phyloP scores from a whole-genome alignment of 305 asterid species.

The Fraxinus xanthoxyloides region DNA sequence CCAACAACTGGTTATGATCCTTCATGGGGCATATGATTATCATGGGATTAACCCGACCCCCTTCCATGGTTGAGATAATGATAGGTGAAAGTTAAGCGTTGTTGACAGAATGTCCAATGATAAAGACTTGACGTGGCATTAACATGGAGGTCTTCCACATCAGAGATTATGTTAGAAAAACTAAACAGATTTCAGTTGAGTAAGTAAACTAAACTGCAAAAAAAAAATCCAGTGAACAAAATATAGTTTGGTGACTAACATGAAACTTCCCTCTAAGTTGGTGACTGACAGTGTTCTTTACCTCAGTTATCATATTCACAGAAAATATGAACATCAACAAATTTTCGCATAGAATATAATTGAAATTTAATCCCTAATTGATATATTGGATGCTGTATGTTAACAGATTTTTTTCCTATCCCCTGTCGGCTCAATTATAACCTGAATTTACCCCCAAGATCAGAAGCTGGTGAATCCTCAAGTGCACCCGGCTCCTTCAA shows the following conservation, averaged over 20 bases:
- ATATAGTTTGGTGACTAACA: neutral
- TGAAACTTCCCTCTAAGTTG: neutral
- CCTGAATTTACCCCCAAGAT: slow-evolving; percentile 41
- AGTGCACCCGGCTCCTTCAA: slow-evolving; percentile 34
- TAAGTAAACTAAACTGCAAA: neutral
- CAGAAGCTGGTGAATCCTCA: slow-evolving; percentile 43
- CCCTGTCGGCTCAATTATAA: slow-evolving; percentile 34
- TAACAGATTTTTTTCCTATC: slow-evolving; percentile 47
- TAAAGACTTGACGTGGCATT: neutral
- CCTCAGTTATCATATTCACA: neutral
- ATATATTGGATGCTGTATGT: slow-evolving; percentile 26
- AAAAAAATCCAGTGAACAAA: neutral
- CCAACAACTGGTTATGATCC: neutral
- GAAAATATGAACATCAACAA: neutral
- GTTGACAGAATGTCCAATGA: neutral
- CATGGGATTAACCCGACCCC: neutral
- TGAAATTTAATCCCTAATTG: slow-evolving; percentile 1
- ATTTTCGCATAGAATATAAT: neutral
- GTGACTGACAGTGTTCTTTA: neutral
- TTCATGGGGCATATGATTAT: neutral
- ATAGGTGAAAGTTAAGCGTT: neutral
- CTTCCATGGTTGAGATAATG: neutral
- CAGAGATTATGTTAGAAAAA: neutral
- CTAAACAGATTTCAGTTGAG: neutral
- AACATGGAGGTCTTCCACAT: neutral